These are phyloP conservation scores for Chaetomiaceae sp. DNA, from an alignment of 2,329 filamentous ascomycete genomes.

Conservation along the genomic window DNA sequence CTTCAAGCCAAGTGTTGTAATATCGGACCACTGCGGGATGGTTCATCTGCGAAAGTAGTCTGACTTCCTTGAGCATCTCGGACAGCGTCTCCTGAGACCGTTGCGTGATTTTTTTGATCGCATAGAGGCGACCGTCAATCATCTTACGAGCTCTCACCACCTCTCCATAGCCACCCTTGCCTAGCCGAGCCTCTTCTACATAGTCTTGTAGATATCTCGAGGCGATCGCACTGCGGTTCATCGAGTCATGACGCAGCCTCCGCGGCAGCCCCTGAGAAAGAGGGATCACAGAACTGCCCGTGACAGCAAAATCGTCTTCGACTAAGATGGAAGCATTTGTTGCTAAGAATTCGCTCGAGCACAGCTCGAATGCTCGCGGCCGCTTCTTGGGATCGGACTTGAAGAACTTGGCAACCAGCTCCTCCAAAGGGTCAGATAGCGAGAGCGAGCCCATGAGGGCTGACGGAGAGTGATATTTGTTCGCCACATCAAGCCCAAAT, in stretches of 20 bases:
- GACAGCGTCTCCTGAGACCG: conserved; percentile 73
- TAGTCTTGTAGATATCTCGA: conserved; percentile 88
- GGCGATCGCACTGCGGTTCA: conserved; percentile 46
- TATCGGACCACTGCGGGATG: conserved; percentile 85
- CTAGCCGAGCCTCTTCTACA: conserved; percentile 80
- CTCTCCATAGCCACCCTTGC: conserved; percentile 92
- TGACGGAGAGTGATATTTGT: conserved; percentile 74
- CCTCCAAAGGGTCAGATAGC: conserved; percentile 70
- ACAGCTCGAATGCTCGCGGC: conserved; percentile 72
- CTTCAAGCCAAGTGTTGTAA: conserved; percentile 92
- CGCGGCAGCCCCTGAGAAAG: conserved; percentile 42
- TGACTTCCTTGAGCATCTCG: conserved; percentile 79
- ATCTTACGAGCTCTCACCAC: conserved; percentile 95
- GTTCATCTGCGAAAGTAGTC: conserved; percentile 85
- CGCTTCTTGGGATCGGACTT: conserved; percentile 78
- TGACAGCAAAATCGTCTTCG: conserved; percentile 39
- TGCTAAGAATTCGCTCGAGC: conserved; percentile 61
- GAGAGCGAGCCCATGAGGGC: conserved; percentile 66
- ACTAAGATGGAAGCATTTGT: conserved; percentile 58
- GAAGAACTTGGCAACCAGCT: conserved; percentile 81
- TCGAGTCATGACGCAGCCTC: conserved; percentile 59
- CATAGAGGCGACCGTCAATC: conserved; percentile 88
- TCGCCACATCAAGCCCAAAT: conserved; percentile 72
- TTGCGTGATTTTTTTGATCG: conserved; percentile 93
- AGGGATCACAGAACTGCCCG: conserved; percentile 41